Base-by-base conservation (phyloP, 257 asterid genomes). In the Solanum virginianum region DNA sequence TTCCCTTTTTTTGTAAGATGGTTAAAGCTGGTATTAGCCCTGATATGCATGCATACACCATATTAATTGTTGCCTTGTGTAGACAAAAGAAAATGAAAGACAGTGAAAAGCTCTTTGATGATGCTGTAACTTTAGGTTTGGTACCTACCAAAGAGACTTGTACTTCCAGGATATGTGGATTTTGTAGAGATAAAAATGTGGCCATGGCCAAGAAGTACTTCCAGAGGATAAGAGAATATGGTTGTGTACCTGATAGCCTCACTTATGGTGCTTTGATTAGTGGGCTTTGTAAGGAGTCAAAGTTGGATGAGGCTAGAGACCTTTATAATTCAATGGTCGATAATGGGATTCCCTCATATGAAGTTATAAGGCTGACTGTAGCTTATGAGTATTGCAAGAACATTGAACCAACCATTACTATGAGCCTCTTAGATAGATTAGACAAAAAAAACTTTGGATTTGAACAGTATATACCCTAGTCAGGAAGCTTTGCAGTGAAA, bases 261-360 rank as follows among this genome's bases (percentile, higher is more conserved):
- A 89, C 98, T 80, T 96, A 94, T 65, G 95, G 98, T 83, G 97
- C 99, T 81, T 77, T 94, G 84, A 91, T 96, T 86, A 95, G 99
- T 83, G 97, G 98, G 65, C 97, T 96, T 86, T 96, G 99, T 88
- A 93, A 91, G 90, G 94, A 91, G 75, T 89, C 93, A 70, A 94
- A 84, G 97, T 80, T 96, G 88, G 91, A 91, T 45, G 95, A 94
- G 86, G 98, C 98, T 45, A 92, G 87, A 89, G 77, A 57, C 24
- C 89, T 90, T 43, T 94, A 88, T 68, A 90, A 91, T 66, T 91
- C 90, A 68, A 96, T 96, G 99, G 87, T 89, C 22, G 93, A 92
- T 60, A 93, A 86, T 87, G 95, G 99, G 62, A 54, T 91, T 47
- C 84, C 89, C 29, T 98, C 99, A 1, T 88, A 95, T 85, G 99